Percentiles rank a stretch among this genome's conserved stretches.
These are phyloP conservation scores for Peterozyma toletana DNA, from an alignment of 805 yeast species.

Conservation along the genomic window DNA sequence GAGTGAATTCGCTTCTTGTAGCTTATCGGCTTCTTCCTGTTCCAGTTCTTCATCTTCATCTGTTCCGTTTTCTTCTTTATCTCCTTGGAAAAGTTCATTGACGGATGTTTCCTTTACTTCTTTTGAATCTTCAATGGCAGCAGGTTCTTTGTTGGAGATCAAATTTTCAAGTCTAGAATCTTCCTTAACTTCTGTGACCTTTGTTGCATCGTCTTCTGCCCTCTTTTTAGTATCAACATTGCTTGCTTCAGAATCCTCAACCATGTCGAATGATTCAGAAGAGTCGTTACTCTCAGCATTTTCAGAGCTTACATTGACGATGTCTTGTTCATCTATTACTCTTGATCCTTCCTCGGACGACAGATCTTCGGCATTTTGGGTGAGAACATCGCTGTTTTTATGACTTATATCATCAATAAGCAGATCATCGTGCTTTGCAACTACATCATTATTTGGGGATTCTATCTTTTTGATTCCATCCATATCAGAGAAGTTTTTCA, in stretches of 20 bases:
- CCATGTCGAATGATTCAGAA: conserved; percentile 1
- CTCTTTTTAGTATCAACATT: background rate
- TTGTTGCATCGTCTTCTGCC: background rate
- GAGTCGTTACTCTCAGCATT: background rate
- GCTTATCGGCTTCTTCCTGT: background rate
- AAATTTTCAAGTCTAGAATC: background rate
- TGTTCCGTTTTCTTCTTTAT: background rate
- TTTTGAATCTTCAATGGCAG: background rate
- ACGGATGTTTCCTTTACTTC: background rate
- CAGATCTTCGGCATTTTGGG: too few relatives aligned
- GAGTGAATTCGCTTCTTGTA: background rate
- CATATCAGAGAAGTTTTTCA: too few relatives aligned
- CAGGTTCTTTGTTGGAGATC: background rate
- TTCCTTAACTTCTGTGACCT: background rate
- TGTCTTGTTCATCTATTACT: too few relatives aligned
- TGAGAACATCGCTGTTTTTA: too few relatives aligned
- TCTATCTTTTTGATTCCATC: too few relatives aligned
- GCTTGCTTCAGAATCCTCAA: background rate
- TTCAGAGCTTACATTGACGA: too few relatives aligned
- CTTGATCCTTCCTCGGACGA: too few relatives aligned
- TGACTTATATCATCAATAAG: too few relatives aligned
- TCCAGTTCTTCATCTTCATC: background rate
- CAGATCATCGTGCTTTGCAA: too few relatives aligned
- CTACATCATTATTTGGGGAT: too few relatives aligned
- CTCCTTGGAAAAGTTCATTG: background rate